Evolutionary conservation across 2,329 filamentous ascomycete species (phyloP).

Genomic region (Fusarium sublunatum): DNA sequence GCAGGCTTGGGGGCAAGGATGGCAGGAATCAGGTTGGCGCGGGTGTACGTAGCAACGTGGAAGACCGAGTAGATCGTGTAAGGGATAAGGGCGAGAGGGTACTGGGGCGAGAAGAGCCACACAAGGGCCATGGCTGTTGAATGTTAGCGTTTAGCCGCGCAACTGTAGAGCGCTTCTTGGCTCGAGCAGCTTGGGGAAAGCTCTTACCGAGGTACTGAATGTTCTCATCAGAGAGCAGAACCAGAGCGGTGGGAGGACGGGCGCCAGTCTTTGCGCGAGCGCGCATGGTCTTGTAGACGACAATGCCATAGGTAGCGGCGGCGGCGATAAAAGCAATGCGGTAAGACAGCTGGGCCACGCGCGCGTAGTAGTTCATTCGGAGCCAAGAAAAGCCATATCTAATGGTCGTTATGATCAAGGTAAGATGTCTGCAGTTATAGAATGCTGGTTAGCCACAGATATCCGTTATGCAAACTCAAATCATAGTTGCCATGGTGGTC

Average conservation of each 20-base stretch:
- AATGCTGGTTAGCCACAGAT: slow-evolving; percentile 30
- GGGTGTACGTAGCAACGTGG: slow-evolving; percentile 96
- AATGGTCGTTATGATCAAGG: slow-evolving; percentile 82
- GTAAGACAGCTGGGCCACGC: slow-evolving; percentile 85
- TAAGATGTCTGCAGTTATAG: slow-evolving; percentile 74
- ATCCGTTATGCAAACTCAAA: slow-evolving; percentile 5
- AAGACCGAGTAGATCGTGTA: slow-evolving; percentile 98
- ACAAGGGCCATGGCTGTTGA: slow-evolving; percentile 85
- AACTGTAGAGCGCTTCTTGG: not conserved
- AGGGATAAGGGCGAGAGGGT: slow-evolving; percentile 88
- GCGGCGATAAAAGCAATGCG: slow-evolving; percentile 90
- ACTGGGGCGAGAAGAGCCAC: slow-evolving; percentile 92
- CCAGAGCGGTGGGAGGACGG: slow-evolving; percentile 68
- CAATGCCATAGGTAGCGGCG: slow-evolving; percentile 93
- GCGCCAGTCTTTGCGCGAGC: slow-evolving; percentile 81
- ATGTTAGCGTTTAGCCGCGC: slow-evolving; percentile 8
- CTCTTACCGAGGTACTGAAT: slow-evolving; percentile 92
- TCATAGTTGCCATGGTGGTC: slow-evolving; percentile 1
- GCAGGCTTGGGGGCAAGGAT: slow-evolving; percentile 75
- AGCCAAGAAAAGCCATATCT: slow-evolving; percentile 89
- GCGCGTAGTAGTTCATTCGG: slow-evolving; percentile 85
- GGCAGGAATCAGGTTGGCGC: slow-evolving; percentile 91
- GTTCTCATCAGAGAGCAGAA: slow-evolving; percentile 88
- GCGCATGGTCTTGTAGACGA: slow-evolving; percentile 97
- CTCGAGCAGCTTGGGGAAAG: not conserved